Evolutionary conservation across 2,329 filamentous ascomycete species (phyloP).

Genomic region (Aspergillus fijiensis): DNA sequence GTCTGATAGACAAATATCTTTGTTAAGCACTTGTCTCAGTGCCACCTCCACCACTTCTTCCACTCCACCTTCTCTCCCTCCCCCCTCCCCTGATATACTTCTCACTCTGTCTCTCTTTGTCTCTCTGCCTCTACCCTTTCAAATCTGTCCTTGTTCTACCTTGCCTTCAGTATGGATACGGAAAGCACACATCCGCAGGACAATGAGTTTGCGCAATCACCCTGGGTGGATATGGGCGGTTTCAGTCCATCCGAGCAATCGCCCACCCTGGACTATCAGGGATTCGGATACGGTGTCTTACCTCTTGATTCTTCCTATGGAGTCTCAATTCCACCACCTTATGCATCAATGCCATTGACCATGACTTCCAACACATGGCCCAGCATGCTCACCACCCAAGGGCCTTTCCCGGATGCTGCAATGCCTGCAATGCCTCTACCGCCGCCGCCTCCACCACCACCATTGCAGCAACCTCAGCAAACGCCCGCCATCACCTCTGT

Average conservation of each 20-base stretch:
- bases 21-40: constrained; percentile 17
- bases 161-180: constrained; percentile 41
- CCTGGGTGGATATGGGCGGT: constrained; percentile 47
- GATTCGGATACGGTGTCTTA: constrained; percentile 63
- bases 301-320: constrained; percentile 57
- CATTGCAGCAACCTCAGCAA: constrained; percentile 21
- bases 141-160: not conserved
- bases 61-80: not conserved
- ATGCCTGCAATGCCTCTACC: constrained; percentile 62
- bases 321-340: constrained; percentile 58
- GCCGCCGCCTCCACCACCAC: constrained; percentile 53
- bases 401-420: constrained; percentile 61
- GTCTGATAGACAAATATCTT: constrained; percentile 9
- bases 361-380: constrained; percentile 72
- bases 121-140: not conserved
- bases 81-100: constrained; percentile 17
- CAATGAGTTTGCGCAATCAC: constrained; percentile 45
- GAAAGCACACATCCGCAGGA: constrained; percentile 46
- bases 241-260: constrained; percentile 60
- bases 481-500: constrained; percentile 8
- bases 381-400: constrained; percentile 74
- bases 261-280: constrained; percentile 69
- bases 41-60: constrained; percentile 5
- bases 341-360: constrained; percentile 64
- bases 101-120: constrained; percentile 28